Conservation (phyloP, 2,329 filamentous ascomycete species). For the Sporothrix curviconia region DNA sequence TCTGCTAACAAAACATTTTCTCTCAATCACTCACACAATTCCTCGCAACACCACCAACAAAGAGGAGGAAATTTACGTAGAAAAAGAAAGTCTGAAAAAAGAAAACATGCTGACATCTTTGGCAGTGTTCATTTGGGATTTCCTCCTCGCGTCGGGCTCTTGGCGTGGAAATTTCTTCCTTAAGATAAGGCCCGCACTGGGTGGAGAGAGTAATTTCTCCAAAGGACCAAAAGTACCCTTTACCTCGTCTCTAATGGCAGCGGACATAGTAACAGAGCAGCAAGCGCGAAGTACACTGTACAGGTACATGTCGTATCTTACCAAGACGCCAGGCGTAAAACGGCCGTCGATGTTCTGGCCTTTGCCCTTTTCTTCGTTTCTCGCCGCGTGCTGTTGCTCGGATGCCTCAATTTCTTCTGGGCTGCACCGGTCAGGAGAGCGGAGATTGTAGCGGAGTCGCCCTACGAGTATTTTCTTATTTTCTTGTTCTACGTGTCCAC, state of each 20-base stretch:
- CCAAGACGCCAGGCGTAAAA: neutral
- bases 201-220: constrained; percentile 4
- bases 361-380: neutral
- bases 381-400: neutral
- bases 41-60: too few relatives aligned
- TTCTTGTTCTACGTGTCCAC: neutral
- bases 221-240: too few relatives aligned
- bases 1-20: too few relatives aligned
- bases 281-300: neutral
- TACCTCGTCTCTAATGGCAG: too few relatives aligned
- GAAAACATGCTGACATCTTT: neutral
- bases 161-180: neutral
- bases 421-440: constrained; percentile 24
- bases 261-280: too few relatives aligned
- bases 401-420: constrained; percentile 17
- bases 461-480: neutral
- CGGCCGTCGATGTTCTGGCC: neutral
- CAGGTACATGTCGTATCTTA: too few relatives aligned
- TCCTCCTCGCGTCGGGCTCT: neutral
- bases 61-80: too few relatives aligned
- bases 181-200: neutral
- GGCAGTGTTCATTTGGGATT: neutral
- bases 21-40: too few relatives aligned
- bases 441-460: constrained; percentile 22
- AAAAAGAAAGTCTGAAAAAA: too few relatives aligned